phyloP scores from a whole-genome alignment of 106 monocot species.

The Chionographis japonica region DNA sequence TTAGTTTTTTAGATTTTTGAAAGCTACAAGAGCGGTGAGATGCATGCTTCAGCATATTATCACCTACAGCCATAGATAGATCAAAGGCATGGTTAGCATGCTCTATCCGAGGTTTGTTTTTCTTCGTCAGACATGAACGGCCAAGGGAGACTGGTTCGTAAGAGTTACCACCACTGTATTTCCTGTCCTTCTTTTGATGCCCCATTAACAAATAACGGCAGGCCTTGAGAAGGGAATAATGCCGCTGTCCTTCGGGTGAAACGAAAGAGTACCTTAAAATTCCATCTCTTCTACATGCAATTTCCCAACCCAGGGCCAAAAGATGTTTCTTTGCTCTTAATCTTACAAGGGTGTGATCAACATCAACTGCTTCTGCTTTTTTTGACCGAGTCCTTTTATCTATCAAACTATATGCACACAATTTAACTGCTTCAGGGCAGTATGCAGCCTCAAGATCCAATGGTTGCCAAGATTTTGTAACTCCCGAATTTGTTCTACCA shows the following conservation, averaged over 20 bases:
- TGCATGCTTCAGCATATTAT: conserved; percentile 1
- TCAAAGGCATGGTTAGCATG: too few species aligned
- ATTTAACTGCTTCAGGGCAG: conserved; percentile 29
- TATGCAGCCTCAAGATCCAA: conserved; percentile 29
- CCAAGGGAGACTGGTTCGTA: too few species aligned
- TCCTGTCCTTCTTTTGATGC: not conserved
- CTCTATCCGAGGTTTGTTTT: too few species aligned
- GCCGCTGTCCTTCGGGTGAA: conserved; percentile 23
- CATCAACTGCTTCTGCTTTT: not conserved
- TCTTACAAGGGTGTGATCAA: not conserved
- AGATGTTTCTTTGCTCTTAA: conserved; percentile 39
- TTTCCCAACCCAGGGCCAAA: conserved; percentile 45
- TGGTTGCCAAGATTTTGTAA: conserved; percentile 24
- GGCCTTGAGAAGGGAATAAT: conserved; percentile 9
- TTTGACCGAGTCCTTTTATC: not conserved
- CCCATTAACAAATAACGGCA: not conserved
- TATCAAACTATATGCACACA: conserved; percentile 12
- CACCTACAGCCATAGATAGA: not conserved
- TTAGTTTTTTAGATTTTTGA: conserved; percentile 13
- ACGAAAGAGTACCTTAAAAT: conserved; percentile 16
- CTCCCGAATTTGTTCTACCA: not conserved
- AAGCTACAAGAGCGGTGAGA: not conserved
- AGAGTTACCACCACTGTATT: too few species aligned
- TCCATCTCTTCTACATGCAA: conserved; percentile 18
- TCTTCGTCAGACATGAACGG: too few species aligned